Evolutionary conservation across 2,329 filamentous ascomycete genomes (phyloP).

Genomic region (Neonectria sp.): DNA sequence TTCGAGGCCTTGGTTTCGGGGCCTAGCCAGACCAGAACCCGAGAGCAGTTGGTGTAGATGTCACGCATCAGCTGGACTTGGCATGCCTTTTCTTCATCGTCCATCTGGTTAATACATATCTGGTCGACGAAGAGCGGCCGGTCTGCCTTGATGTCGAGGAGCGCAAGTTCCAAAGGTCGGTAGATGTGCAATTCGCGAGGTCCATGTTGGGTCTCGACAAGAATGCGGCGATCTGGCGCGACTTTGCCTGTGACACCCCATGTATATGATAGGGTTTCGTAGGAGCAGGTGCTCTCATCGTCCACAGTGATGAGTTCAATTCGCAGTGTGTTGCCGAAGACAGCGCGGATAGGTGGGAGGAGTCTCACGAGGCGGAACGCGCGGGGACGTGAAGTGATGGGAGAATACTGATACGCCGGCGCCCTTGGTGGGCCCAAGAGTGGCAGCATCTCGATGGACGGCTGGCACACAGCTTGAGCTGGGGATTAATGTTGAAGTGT

Average conservation of each 20-base stretch:
- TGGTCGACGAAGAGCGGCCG: constrained; percentile 51
- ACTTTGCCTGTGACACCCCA: constrained; percentile 41
- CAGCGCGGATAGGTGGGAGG: constrained; percentile 17
- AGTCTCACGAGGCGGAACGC: constrained; percentile 29
- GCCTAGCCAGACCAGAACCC: constrained; percentile 50
- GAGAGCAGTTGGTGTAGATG: constrained; percentile 46
- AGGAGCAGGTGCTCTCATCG: constrained; percentile 34
- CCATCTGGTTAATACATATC: constrained; percentile 51
- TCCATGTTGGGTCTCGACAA: constrained; percentile 40
- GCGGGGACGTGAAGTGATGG: constrained; percentile 6
- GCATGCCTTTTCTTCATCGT: constrained; percentile 41
- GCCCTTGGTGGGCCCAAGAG: constrained; percentile 13
- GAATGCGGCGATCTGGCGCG: constrained; percentile 44
- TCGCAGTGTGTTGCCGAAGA: constrained; percentile 42
- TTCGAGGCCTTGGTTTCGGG: constrained; percentile 40
- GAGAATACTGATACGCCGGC: constrained; percentile 11
- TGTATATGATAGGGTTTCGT: constrained; percentile 52
- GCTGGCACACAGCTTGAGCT: not conserved
- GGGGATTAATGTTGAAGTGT: not conserved
- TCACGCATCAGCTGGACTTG: constrained; percentile 51
- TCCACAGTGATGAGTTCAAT: constrained; percentile 47
- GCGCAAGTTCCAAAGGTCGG: constrained; percentile 49
- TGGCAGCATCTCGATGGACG: constrained; percentile 4
- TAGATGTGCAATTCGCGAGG: constrained; percentile 43
- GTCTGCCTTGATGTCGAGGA: constrained; percentile 34